These are phyloP conservation scores for Exutisphaerella laricina DNA, from an alignment of 2,329 filamentous ascomycete species.

Conservation along the genomic window DNA sequence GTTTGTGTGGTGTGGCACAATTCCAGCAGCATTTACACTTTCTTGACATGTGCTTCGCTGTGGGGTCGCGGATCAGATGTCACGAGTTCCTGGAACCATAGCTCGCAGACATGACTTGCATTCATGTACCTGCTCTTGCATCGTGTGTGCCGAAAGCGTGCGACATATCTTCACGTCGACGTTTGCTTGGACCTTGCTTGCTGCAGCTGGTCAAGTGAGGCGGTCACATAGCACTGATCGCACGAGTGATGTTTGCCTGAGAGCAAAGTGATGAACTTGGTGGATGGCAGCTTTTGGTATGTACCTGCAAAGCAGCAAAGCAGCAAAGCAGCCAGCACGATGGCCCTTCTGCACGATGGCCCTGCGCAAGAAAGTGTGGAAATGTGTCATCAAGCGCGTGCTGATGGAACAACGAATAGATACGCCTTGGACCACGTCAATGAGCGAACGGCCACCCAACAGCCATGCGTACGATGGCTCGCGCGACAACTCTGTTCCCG, in stretches of 20 bases:
- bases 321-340: not conserved
- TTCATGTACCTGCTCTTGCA: no score
- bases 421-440: conserved; percentile 21
- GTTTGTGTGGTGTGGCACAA: no score
- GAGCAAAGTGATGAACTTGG: conserved; percentile 1
- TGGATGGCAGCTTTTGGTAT: conserved; percentile 23
- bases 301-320: not conserved
- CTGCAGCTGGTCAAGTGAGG: not conserved
- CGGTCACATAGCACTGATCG: no score
- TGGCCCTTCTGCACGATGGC: not conserved
- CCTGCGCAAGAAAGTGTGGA: conserved; percentile 1
- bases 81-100: no score
- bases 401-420: conserved; percentile 11
- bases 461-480: conserved; percentile 14
- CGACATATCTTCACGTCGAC: conserved; percentile 3
- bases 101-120: conserved; percentile 1
- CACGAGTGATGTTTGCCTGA: not conserved
- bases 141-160: not conserved
- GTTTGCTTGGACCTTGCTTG: conserved; percentile 1
- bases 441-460: conserved; percentile 17
- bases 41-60: no score
- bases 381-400: not conserved
- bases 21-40: no score
- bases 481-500: conserved; percentile 21
- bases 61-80: no score